Evolutionary conservation across 208 protist species (phyloP).

Genomic region (Leptomonas pyrrhocoris): DNA sequence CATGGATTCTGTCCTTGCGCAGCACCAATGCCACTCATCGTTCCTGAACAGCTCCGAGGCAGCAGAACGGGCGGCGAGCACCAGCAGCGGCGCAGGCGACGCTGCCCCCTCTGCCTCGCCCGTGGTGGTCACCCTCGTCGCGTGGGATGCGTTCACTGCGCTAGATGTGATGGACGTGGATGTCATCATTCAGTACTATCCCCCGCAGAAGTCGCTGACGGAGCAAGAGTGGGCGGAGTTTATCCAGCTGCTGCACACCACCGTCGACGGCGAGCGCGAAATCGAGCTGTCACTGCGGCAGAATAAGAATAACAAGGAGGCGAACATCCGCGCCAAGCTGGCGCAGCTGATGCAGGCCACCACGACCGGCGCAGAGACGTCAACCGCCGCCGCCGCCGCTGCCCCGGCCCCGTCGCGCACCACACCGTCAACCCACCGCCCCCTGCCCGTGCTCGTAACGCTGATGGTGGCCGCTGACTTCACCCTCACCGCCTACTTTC

Average conservation of each 20-base stretch:
- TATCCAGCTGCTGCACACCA: constrained; percentile 79
- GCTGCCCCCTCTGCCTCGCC: not conserved
- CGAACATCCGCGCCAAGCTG: constrained; percentile 43
- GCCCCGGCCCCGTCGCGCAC: not conserved
- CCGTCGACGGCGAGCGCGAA: constrained; percentile 57
- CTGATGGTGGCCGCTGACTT: constrained; percentile 63
- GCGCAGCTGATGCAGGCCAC: constrained; percentile 40
- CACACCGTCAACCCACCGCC: constrained; percentile 15
- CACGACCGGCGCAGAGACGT: constrained; percentile 4
- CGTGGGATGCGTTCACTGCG: constrained; percentile 67
- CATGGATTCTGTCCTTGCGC: constrained; percentile 45
- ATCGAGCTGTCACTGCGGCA: constrained; percentile 46
- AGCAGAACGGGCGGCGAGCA: constrained; percentile 4
- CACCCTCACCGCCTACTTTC: constrained; percentile 67
- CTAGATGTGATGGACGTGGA: constrained; percentile 86
- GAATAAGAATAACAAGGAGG: constrained; percentile 52
- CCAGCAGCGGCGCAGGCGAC: not conserved
- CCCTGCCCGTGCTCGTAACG: constrained; percentile 55
- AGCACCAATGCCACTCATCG: constrained; percentile 27
- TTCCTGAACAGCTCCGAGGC: constrained; percentile 26
- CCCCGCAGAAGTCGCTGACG: constrained; percentile 76
- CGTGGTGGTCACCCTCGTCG: constrained; percentile 44
- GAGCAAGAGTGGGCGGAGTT: constrained; percentile 71
- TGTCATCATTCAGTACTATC: constrained; percentile 75
- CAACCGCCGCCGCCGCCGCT: not conserved